phyloP scores from a whole-genome alignment of 2,329 filamentous ascomycete genomes.

The Sarocladium strictum region DNA sequence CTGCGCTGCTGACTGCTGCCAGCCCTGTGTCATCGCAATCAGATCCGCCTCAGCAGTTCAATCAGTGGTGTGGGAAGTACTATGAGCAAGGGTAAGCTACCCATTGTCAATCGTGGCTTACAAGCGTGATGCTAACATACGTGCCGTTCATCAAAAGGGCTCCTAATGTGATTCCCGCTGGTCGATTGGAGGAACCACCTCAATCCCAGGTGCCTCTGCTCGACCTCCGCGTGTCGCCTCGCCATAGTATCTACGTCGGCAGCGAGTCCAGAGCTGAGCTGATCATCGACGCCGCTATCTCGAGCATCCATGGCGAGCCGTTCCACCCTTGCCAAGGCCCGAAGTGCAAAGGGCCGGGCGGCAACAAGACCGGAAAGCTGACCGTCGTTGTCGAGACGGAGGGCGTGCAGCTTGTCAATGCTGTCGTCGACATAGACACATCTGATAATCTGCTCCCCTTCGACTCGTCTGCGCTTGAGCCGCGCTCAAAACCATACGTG shows the following conservation, averaged over 20 bases:
- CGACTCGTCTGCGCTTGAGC: conserved; percentile 26
- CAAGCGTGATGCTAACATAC: not conserved
- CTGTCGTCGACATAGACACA: conserved; percentile 25
- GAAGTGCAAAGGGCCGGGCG: conserved; percentile 21
- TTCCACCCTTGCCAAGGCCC: not conserved
- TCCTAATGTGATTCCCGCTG: not conserved
- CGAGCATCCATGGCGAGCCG: not conserved
- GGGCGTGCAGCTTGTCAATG: conserved; percentile 25
- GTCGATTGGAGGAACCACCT: not conserved
- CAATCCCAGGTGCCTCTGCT: not conserved
- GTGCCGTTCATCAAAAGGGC: not conserved
- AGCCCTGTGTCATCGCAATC: not conserved
- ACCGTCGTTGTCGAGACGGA: conserved; percentile 27
- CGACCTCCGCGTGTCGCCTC: not conserved
- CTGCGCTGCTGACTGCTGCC: not conserved
- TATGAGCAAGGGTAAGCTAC: not conserved
- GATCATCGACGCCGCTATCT: not conserved
- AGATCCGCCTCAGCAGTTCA: not conserved
- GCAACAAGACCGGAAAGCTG: conserved; percentile 23
- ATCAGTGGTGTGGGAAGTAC: not conserved
- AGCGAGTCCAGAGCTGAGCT: not conserved
- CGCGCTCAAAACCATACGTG: conserved; percentile 30
- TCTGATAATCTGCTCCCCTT: conserved; percentile 31
- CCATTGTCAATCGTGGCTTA: not conserved
- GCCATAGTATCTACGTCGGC: conserved; percentile 1